Evolutionary conservation across 129 eudicot species (phyloP).

Genomic region (Chrysanthemum lavandulifolium): DNA sequence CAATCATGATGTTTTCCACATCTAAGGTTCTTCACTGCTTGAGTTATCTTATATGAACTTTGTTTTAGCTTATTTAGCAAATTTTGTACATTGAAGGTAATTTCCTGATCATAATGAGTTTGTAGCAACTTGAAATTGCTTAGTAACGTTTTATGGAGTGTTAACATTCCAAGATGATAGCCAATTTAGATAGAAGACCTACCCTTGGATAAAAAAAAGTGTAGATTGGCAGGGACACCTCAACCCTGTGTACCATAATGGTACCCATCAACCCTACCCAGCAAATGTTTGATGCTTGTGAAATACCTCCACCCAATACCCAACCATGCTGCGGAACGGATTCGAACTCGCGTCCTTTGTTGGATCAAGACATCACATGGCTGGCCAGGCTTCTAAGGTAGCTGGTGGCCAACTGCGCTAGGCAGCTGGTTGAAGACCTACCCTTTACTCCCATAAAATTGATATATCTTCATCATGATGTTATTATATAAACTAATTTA

Average conservation of each 20-base stretch:
- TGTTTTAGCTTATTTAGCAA: neutral
- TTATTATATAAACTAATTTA: neutral
- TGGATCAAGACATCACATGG: no score
- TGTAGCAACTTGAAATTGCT: neutral
- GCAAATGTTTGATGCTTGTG: no score
- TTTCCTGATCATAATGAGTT: conserved; percentile 2
- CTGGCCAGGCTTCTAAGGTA: no score
- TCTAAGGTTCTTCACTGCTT: neutral
- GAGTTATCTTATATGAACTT: neutral
- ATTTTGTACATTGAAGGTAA: neutral
- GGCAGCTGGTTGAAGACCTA: no score
- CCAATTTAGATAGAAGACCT: neutral
- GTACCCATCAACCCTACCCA: no score
- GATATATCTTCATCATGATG: neutral
- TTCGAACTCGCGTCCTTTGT: no score
- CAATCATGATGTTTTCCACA: neutral
- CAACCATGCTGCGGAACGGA: no score
- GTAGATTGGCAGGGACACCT: no score
- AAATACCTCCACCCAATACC: no score
- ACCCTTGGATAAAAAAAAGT: no score
- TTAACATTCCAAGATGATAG: neutral
- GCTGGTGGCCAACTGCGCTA: no score
- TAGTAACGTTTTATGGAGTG: neutral
- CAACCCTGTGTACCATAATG: no score
- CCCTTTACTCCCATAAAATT: neutral